Base-by-base conservation (phyloP, 441 rosid species). In the Gossypium schwendimanii region DNA sequence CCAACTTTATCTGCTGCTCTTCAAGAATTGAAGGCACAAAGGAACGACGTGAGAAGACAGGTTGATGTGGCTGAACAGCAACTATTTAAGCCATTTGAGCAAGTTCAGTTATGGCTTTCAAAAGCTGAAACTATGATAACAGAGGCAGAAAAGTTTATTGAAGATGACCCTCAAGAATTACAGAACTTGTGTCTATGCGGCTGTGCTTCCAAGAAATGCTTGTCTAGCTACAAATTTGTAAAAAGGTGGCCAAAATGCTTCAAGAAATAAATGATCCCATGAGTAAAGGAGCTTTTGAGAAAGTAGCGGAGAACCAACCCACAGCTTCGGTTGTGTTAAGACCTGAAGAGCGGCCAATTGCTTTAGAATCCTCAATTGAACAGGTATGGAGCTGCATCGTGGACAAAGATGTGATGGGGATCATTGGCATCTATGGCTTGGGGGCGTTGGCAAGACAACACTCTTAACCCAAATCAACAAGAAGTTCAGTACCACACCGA, bases 391-490 rank as follows among this genome's bases (percentile, higher is more conserved):
- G 15, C 12, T 0, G 8, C 33, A 11, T 57, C 14, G 7, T 1
- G 1, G 11, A 70, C 2, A 20, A 54, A 55, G 47, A 24, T 9
- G 61, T 10, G 6, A 4, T 0, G 33, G 0, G 60, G 61, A 60
- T 66, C 60, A 4, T 73, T 20, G 81, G 83, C 59, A 52, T 82
- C 4, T 76, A 69, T 0, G 86, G 86, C 2, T 63, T 76, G 69
- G 83, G 3, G 84, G 86, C 3, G 81, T 72, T 3, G 86, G 84
- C 10, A 85, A 82, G 72, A 81, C 88, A 57, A 68, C 78, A 28
- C 33, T 28, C 33, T 28, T 28, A 1, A 28, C 33, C 6, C 33
- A 28, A 28, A 28, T 28, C 33, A 28, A 28, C 31, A 26, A 26
- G 1, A 28, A 28, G 33, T 28, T 28, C 6, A 28, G 33, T 0